Evolutionary conservation across 2,329 filamentous ascomycete genomes (phyloP).

Genomic region (Neurospora sp.): DNA sequence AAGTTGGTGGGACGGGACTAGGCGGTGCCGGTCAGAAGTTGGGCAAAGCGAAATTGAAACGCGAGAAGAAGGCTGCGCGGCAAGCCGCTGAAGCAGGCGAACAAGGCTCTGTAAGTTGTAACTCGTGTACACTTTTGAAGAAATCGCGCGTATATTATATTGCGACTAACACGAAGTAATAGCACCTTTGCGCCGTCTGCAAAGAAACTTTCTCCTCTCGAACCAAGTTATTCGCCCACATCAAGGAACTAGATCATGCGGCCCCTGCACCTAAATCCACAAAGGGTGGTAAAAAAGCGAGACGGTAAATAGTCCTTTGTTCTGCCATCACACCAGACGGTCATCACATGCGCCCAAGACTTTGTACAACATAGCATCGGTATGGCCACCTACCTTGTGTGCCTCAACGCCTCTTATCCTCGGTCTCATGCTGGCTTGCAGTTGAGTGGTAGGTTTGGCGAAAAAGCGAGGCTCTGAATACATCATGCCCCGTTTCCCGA

Average conservation of each 20-base stretch:
- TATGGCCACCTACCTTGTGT: not conserved
- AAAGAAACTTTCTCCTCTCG: constrained; percentile 45
- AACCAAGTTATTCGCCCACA: constrained; percentile 63
- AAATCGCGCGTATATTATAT: not conserved
- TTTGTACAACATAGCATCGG: not conserved
- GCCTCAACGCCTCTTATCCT: not conserved
- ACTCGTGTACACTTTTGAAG: not conserved
- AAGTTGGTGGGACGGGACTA: constrained; percentile 6
- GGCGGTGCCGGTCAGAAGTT: constrained; percentile 28
- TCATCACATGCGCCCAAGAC: not conserved
- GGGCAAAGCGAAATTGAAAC: constrained; percentile 41
- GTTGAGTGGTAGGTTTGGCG: not conserved
- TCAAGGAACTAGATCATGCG: constrained; percentile 57
- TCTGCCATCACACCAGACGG: not conserved
- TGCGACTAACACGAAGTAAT: constrained; percentile 1
- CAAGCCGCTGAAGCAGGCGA: constrained; percentile 25
- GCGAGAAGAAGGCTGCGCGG: constrained; percentile 37
- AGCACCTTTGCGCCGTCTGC: constrained; percentile 37
- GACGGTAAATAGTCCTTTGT: constrained; percentile 9
- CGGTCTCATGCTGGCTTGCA: not conserved
- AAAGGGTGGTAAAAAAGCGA: constrained; percentile 28
- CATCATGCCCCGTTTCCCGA: not conserved
- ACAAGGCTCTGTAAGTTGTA: constrained; percentile 25
- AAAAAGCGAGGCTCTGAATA: not conserved
- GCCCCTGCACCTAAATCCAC: constrained; percentile 28